Base-by-base conservation (phyloP, 1,139 yeast genomes). In the Lodderomyces beijingensis region DNA sequence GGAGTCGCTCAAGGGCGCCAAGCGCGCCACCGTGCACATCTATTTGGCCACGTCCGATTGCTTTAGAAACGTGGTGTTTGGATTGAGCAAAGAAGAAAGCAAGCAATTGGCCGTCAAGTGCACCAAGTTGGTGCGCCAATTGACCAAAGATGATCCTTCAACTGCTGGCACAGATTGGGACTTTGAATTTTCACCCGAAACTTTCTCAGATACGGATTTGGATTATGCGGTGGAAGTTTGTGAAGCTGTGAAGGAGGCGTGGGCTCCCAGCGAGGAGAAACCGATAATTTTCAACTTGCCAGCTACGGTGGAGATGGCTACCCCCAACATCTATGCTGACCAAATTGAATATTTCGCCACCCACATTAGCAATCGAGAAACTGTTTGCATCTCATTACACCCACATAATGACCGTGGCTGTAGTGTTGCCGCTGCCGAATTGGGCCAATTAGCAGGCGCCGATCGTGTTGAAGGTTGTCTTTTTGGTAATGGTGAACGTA, bases 391-490 rank as follows among this genome's bases (percentile, higher is more conserved):
- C 37, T 89, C 97, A 17, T 77, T 91, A 31, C 98, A 91, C 58
- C 86, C 95, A 32, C 98, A 91, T 65, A 91, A 91, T 50, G 97
- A 91, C 60, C 79, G 97, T 59, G 97, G 97, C 22, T 88, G 96
- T 61, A 96, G 95, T 39, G 97, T 91, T 28, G 97, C 97, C 12
- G 97, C 97, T 15, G 82, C 96, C 10, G 98, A 91, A 63, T 73
- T 91, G 40, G 97, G 95, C 39, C 74, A 85, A 42, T 59, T 91
- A 61, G 98, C 96, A 3, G 97, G 98, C 46, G 97, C 96, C 29
- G 96, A 91, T 61, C 79, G 98, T 63, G 93, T 91, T 25, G 98
- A 91, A 64, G 97, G 98, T 33, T 91, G 97, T 68, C 68, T 91
- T 40, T 91, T 91, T 51, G 97, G 97, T 46, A 91, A 89, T 58